Conservation (phyloP, 352 stramenopile genomes). For the Globisporangium radiosum region DNA sequence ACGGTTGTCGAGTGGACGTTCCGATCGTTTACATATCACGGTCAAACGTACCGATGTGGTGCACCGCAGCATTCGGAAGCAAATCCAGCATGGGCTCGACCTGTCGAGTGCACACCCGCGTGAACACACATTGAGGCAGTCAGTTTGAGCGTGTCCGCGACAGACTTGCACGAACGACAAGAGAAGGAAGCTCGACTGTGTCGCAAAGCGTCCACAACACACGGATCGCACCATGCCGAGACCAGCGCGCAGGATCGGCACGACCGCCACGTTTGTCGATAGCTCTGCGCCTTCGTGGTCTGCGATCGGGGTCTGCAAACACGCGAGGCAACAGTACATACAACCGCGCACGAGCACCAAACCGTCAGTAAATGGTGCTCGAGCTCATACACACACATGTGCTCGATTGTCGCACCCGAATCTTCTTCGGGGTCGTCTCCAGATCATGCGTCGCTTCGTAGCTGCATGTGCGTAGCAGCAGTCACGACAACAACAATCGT, state of each 20-base stretch:
- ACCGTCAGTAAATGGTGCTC: too few relatives aligned
- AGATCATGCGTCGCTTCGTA: conserved; percentile 80
- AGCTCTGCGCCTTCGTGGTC: conserved; percentile 85
- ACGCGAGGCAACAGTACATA: not conserved
- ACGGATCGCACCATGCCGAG: conserved; percentile 67
- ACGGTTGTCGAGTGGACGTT: too few relatives aligned
- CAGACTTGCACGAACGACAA: too few relatives aligned
- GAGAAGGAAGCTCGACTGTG: too few relatives aligned
- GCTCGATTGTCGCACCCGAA: conserved; percentile 32
- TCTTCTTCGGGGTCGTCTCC: conserved; percentile 55
- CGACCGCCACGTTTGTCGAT: conserved; percentile 88
- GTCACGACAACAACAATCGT: too few relatives aligned
- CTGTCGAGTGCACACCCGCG: conserved; percentile 29
- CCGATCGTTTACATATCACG: not conserved
- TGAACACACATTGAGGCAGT: not conserved
- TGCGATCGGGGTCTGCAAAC: conserved; percentile 56
- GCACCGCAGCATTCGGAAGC: conserved; percentile 91
- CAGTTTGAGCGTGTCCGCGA: not conserved
- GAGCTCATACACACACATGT: not conserved
- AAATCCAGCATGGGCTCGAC: conserved; percentile 96
- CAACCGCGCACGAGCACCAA: not conserved
- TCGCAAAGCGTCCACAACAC: too few relatives aligned
- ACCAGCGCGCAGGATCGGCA: conserved; percentile 94
- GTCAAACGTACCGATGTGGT: conserved; percentile 94
- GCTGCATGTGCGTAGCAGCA: conserved; percentile 17